phyloP scores from a whole-genome alignment of 768 basidiomycete genomes.

The Mycena galopus region DNA sequence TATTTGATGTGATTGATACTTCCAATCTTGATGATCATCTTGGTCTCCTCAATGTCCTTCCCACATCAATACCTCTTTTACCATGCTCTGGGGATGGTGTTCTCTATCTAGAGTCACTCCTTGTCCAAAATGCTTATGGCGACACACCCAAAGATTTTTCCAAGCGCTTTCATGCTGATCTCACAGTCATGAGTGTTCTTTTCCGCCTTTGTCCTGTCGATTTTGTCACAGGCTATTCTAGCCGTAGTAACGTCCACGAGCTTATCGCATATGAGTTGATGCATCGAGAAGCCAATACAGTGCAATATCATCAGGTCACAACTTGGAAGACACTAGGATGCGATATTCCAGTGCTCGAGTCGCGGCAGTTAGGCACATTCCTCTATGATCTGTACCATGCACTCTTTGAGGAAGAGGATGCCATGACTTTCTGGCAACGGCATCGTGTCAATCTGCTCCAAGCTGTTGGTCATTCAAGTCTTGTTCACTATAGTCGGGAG shows the following conservation, averaged over 20 bases:
- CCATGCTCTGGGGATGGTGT: constrained; percentile 40
- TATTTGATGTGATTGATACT: constrained; percentile 63
- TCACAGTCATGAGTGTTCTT: constrained; percentile 55
- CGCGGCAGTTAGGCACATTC: no score
- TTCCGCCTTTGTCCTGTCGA: no score
- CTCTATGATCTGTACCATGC: no score
- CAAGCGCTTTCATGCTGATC: constrained; percentile 52
- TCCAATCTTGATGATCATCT: constrained; percentile 63
- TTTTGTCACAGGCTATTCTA: constrained; percentile 56
- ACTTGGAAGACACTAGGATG: no score
- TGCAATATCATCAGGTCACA: no score
- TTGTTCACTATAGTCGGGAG: no score
- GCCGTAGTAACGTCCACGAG: constrained; percentile 58
- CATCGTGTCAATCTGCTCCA: no score
- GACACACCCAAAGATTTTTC: constrained; percentile 46
- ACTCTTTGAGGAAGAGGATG: no score
- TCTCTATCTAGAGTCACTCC: constrained; percentile 58
- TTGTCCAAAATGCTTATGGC: constrained; percentile 42
- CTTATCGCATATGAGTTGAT: constrained; percentile 40
- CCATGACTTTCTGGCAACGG: no score
- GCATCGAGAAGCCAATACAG: no score
- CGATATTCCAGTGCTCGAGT: no score
- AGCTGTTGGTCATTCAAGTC: no score
- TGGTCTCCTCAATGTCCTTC: constrained; percentile 64
- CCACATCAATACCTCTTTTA: constrained; percentile 54